Conservation (phyloP, 1,284 basidiomycete genomes). For the Moesziomyces sp. region DNA sequence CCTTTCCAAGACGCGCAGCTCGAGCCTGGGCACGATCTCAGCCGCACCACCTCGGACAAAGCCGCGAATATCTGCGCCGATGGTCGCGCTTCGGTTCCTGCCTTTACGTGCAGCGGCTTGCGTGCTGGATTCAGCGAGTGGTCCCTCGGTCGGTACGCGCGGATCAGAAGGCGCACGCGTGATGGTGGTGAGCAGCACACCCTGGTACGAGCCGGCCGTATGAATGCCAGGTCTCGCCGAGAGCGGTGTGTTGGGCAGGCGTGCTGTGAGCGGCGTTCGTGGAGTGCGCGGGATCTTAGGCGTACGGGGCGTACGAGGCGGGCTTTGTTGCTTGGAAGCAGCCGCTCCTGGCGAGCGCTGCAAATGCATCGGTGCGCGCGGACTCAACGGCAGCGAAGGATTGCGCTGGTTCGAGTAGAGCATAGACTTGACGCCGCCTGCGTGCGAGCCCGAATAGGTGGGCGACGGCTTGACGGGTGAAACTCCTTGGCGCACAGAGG, state of each 20-base stretch:
- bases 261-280: slow-evolving; percentile 13
- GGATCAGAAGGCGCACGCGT: slow-evolving; percentile 12
- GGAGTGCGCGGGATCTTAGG: slow-evolving; percentile 6
- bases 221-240: background rate
- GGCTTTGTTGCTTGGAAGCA: background rate
- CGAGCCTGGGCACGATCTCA: slow-evolving; percentile 27
- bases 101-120: background rate
- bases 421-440: slow-evolving; percentile 24
- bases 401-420: slow-evolving; percentile 14
- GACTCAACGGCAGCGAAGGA: slow-evolving; percentile 10
- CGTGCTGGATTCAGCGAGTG: background rate
- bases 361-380: slow-evolving; percentile 7
- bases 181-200: slow-evolving; percentile 30
- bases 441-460: slow-evolving; percentile 10
- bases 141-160: background rate
- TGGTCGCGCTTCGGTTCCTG: slow-evolving; percentile 17
- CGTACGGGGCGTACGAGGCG: slow-evolving; percentile 10
- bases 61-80: slow-evolving; percentile 18
- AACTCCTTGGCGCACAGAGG: background rate
- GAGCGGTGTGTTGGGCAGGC: slow-evolving; percentile 12
- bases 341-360: slow-evolving; percentile 1
- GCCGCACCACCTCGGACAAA: slow-evolving; percentile 30
- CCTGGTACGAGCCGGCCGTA: slow-evolving; percentile 17
- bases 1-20: slow-evolving; percentile 26
- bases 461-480: slow-evolving; percentile 31